phyloP scores from a whole-genome alignment of 805 yeast genomes.

The Zygosaccharomyces pseudorouxii region DNA sequence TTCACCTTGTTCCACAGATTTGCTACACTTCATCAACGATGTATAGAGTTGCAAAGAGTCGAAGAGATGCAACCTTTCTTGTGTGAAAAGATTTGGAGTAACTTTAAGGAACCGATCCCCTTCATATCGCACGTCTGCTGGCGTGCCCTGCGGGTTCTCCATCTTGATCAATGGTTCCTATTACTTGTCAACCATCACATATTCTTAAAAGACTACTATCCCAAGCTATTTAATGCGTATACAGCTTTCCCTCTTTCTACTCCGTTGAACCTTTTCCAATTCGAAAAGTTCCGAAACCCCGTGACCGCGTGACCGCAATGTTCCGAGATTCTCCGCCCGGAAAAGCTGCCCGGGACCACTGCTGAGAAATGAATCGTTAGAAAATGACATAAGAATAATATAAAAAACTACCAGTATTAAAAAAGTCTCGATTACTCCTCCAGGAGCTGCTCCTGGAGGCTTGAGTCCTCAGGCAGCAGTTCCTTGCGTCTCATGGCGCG shows the following conservation, averaged over 20 bases:
- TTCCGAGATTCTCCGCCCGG: background rate
- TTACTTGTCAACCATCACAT: background rate
- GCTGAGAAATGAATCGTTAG: background rate
- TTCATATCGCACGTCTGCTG: conserved; percentile 6
- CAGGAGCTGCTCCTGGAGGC: conserved; percentile 13
- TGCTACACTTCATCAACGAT: conserved; percentile 24
- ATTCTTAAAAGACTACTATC: background rate
- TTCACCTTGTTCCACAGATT: conserved; percentile 31
- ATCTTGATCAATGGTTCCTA: conserved; percentile 2
- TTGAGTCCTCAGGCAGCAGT: conserved; percentile 7
- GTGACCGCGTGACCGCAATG: background rate
- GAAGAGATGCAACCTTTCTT: conserved; percentile 29
- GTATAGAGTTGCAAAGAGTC: conserved; percentile 32
- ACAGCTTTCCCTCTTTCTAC: background rate
- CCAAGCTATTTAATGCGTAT: background rate
- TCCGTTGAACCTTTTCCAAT: background rate
- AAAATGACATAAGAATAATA: background rate
- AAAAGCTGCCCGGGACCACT: background rate
- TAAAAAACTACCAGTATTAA: background rate
- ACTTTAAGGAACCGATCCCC: conserved; percentile 26
- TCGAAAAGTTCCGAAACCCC: background rate
- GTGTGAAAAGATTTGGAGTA: conserved; percentile 32
- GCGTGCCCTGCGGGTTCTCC: conserved; percentile 6
- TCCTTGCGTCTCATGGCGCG: conserved; percentile 14
- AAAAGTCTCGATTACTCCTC: conserved; percentile 5